These are phyloP conservation scores for Mediolabrus comicus DNA, from an alignment of 108 stramenopile species.

Conservation along the genomic window DNA sequence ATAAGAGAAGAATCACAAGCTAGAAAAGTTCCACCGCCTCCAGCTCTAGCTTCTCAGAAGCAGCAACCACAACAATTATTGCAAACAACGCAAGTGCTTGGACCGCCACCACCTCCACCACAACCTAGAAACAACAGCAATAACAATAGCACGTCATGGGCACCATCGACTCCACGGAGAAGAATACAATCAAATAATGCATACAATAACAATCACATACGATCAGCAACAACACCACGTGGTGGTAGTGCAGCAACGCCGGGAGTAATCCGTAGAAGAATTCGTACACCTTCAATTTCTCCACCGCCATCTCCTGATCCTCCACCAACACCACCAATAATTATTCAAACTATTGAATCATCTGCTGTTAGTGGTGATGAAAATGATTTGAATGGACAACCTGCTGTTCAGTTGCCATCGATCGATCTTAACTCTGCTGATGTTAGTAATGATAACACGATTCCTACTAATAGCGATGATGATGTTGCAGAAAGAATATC, in stretches of 20 bases:
- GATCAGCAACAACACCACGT: slow-evolving; percentile 14
- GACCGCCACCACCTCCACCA: slow-evolving; percentile 6
- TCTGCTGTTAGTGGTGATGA: background rate
- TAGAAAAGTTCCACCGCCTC: background rate
- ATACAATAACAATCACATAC: background rate
- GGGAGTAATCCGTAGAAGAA: slow-evolving; percentile 39
- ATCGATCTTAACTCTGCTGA: no score
- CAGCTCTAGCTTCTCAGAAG: background rate
- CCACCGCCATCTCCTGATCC: slow-evolving; percentile 22
- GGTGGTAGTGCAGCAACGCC: slow-evolving; percentile 16
- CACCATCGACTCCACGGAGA: background rate
- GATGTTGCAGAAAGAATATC: no score
- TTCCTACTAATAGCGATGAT: no score
- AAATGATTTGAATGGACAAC: background rate
- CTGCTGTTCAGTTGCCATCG: no score
- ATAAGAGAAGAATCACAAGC: background rate
- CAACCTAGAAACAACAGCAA: background rate
- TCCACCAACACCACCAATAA: background rate
- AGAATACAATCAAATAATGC: background rate
- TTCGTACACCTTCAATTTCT: slow-evolving; percentile 35
- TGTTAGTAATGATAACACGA: no score
- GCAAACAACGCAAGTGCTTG: background rate
- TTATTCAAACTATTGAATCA: slow-evolving; percentile 1
- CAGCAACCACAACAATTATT: background rate
- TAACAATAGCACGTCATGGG: background rate